These are phyloP conservation scores for Takashimella koratensis DNA, from an alignment of 1,284 basidiomycete genomes.

Conservation along the genomic window DNA sequence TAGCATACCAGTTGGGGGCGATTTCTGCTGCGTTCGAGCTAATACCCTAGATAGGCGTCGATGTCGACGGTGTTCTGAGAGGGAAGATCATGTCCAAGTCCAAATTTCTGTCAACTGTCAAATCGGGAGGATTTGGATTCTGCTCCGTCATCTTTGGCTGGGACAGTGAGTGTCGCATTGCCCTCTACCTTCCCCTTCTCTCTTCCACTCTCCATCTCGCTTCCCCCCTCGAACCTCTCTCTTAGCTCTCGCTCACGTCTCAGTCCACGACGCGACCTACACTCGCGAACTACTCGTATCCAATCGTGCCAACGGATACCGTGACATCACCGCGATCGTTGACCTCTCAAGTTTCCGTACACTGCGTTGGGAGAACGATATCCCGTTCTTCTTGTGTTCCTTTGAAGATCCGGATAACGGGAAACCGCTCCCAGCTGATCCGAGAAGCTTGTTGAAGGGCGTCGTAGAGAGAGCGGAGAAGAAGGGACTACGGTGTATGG, in stretches of 20 bases:
- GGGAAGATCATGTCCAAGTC: slow-evolving; percentile 93
- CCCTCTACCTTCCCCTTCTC: slow-evolving; percentile 1
- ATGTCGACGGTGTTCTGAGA: slow-evolving; percentile 84
- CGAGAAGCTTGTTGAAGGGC: slow-evolving; percentile 70
- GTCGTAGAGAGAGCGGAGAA: slow-evolving; percentile 52
- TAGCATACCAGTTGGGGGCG: neutral
- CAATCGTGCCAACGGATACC: slow-evolving; percentile 85
- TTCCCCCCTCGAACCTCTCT: neutral
- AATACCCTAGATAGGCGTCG: slow-evolving; percentile 33
- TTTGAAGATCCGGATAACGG: slow-evolving; percentile 81
- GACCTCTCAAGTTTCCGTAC: slow-evolving; percentile 80
- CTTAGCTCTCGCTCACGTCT: neutral
- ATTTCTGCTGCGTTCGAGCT: neutral
- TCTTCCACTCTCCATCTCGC: slow-evolving; percentile 1
- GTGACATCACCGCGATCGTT: slow-evolving; percentile 76
- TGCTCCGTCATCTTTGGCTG: slow-evolving; percentile 74
- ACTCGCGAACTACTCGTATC: slow-evolving; percentile 80
- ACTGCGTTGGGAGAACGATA: slow-evolving; percentile 87
- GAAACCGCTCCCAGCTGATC: slow-evolving; percentile 73
- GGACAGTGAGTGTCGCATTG: slow-evolving; percentile 46
- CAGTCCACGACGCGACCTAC: slow-evolving; percentile 72
- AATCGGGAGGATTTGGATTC: slow-evolving; percentile 82
- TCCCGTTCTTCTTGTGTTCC: slow-evolving; percentile 88
- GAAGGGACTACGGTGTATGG: slow-evolving; percentile 62
- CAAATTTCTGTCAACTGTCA: slow-evolving; percentile 84